Percentiles rank a stretch among this genome's conserved stretches.
Conservation (phyloP, 2,329 filamentous ascomycete genomes). For the Tolypocladium amazonense region DNA sequence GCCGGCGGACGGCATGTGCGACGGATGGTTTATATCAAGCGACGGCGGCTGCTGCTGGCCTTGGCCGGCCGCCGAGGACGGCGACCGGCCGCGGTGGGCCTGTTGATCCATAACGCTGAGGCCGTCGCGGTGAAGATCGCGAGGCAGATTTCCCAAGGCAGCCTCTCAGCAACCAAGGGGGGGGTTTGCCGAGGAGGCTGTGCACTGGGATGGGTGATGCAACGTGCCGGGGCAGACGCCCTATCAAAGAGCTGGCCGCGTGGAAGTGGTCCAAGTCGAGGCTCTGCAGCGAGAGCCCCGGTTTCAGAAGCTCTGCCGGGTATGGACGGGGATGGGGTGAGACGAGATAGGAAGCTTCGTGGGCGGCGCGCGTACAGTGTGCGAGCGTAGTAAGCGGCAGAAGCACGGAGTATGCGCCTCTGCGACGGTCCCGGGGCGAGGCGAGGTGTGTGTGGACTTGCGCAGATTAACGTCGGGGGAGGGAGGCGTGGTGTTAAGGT, state of each 20-base stretch:
- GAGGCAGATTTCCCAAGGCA: slow-evolving; percentile 35
- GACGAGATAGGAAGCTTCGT: not conserved
- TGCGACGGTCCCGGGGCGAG: not conserved
- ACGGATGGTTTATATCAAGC: slow-evolving; percentile 55
- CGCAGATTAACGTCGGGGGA: not conserved
- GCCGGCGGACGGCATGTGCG: slow-evolving; percentile 51
- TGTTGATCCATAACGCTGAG: slow-evolving; percentile 30
- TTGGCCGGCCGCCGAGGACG: slow-evolving; percentile 33
- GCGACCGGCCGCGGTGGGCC: slow-evolving; percentile 42
- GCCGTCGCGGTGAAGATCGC: slow-evolving; percentile 8
- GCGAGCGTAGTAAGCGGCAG: not conserved
- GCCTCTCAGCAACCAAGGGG: slow-evolving; percentile 32
- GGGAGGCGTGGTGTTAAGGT: not conserved
- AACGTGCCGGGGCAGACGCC: slow-evolving; percentile 7
- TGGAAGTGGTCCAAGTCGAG: slow-evolving; percentile 1
- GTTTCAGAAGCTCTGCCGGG: slow-evolving; percentile 1
- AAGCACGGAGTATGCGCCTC: not conserved
- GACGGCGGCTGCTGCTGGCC: slow-evolving; percentile 37
- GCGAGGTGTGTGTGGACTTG: not conserved
- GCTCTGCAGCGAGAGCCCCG: not conserved
- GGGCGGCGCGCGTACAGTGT: not conserved
- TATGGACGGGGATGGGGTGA: not conserved
- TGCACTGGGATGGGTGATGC: slow-evolving; percentile 12
- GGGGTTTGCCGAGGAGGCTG: slow-evolving; percentile 10
- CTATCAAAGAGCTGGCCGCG: slow-evolving; percentile 4